Evolutionary conservation across 2,329 filamentous ascomycete species (phyloP), one percentile per base, ranked within the genome.

Genomic region (Aspergillus pseudoterreus): DNA sequence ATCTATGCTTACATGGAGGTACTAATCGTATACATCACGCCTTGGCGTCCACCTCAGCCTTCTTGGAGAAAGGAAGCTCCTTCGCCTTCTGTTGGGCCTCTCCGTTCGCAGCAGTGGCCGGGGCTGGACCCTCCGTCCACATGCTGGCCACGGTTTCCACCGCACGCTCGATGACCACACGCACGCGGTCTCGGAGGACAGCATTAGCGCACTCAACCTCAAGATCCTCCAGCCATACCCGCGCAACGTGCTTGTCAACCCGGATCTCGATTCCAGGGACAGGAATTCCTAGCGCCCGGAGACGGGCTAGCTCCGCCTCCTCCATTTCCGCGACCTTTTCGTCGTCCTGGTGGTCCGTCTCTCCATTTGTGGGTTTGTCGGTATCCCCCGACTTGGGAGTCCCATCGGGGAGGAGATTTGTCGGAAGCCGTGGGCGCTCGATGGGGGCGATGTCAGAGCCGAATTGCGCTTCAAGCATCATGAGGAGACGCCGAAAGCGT

Each of bases 381-480:
- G 51, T 24, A n/a, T 56, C 54, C 2, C 52, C 59, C 22, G 48
- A 42, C 46, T 66, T 53, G 33, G 46, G 39, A 27, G 51, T 45
- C 3, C 57, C 57, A 27, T 62, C 55, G 10, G 56, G 51, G 6
- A 50, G 39, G 14, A 55, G 50, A 35, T 66, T 58, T 1, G 57
- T 44, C 8, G 49, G 69, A 35, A 75, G 61, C 69, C 69, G 84
- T 81, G 53, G 90, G 75, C 64, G 75, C 19, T 85, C 81, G 58
- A 97, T 88, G 4, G 92, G 91, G 0, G 82, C 78, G 51, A 97
- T 85, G 53, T 90, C 86, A 57, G 94, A 86, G 55, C 94, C 94
- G 66, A 99, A 99, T 70, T 99, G 94, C 2, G 92, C 89, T 76
- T 99, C 94, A 12, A 99, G 85, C 76, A 99, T 96, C 84, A 96